Base-by-base conservation (phyloP, 164 flowering plant genomes). In the Macadamia tetraphylla region DNA sequence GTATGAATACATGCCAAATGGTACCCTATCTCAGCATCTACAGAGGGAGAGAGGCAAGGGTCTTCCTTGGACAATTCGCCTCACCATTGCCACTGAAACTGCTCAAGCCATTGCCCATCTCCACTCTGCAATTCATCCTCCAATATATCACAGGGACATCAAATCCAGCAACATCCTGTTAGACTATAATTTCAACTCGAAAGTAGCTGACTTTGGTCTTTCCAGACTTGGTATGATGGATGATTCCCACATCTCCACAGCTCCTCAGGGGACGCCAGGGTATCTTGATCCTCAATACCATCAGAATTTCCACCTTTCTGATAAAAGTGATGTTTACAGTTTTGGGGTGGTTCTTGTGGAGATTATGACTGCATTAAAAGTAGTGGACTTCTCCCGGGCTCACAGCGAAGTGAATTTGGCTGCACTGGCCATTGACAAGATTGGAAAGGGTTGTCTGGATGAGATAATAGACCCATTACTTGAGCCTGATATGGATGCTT, bases 191-290 rank as follows among this genome's bases (percentile, higher is more conserved):
- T 87, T 75, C 81, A 83, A 75, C 9, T 83, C 97, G 7, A 94
- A 91, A 73, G 91, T 94, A 3, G 96, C 98, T 2, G 98, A 94
- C 81, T 94, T 94, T 59, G 98, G 98, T 3, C 87, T 94, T 6
- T 94, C 97, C 0, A 82, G 97, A 43, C 68, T 89, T 7, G 97
- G 96, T 1, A 66, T 70, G 73, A 62, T 73, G 0, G 96, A 87
- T 57, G 49, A 66, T 1, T 94, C 98, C 14, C 93, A 94, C 60
- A 85, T 94, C 30, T 94, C 97, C 8, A 94, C 98, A 0, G 88
- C 92, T 15, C 98, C 98, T 0, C 98, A 91, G 69, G 98, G 97
- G 1, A 94, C 98, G n/a, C 98, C 98, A 0, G 98, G 97, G 1
- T 94, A 91, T 67, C 76, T 94, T 1, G 98, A 94, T 57, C 98